phyloP scores from a whole-genome alignment of 805 yeast species.

The Wickerhamiella vanderwaltii region DNA sequence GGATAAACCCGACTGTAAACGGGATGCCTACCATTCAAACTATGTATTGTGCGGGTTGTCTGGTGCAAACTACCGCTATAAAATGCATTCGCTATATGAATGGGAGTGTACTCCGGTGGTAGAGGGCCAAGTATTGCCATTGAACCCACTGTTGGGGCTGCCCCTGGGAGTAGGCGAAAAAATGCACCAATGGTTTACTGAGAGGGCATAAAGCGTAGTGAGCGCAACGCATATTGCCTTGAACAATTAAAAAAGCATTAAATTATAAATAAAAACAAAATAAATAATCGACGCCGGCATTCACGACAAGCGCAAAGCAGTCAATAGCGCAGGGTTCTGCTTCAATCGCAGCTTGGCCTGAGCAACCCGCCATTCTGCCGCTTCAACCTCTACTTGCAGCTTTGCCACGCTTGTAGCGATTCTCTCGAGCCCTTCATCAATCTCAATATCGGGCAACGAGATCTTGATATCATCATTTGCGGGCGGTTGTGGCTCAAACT shows the following conservation, averaged over 20 bases:
- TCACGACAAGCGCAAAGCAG: too few relatives aligned
- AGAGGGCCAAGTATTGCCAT: slow-evolving; percentile 15
- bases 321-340: neutral
- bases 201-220: neutral
- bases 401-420: neutral
- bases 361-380: neutral
- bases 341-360: neutral
- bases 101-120: slow-evolving; percentile 18
- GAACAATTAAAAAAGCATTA: too few relatives aligned
- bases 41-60: slow-evolving; percentile 71
- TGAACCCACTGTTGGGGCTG: slow-evolving; percentile 51
- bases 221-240: neutral
- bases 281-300: too few relatives aligned
- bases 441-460: neutral
- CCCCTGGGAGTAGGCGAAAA: slow-evolving; percentile 35
- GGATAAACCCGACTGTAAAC: slow-evolving; percentile 73
- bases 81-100: slow-evolving; percentile 23
- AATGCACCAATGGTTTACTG: slow-evolving; percentile 22
- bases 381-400: neutral
- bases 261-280: too few relatives aligned
- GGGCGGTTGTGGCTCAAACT: too few relatives aligned
- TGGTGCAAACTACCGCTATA: slow-evolving; percentile 37
- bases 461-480: neutral
- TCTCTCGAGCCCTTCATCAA: neutral
- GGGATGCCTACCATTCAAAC: slow-evolving; percentile 87